Evolutionary conservation across 2,329 filamentous ascomycete genomes (phyloP), one percentile per base, ranked within the genome.

Genomic region (Diplocarpon mali): DNA sequence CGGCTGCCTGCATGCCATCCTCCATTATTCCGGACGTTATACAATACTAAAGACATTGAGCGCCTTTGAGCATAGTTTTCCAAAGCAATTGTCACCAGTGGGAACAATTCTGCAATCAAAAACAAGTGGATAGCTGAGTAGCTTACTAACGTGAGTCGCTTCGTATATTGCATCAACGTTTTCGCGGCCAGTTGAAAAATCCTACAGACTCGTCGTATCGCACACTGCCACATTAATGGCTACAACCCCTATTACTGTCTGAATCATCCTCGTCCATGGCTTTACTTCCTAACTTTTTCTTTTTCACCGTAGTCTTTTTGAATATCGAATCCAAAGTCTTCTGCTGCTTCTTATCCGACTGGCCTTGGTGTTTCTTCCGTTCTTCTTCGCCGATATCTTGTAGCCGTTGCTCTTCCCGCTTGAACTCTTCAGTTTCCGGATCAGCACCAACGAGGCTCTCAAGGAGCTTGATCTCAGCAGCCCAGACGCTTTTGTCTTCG

Each of bases 401-500:
- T 53, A 96, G 62, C 40, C 76, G 70, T 46, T 65, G 62, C 53
- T 87, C 86, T 42, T 85, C 65, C 11, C 68, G 63, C 53, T 65
- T 68, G 60, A 95, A 95, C 56, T 85, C 80, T 8, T 80, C 71
- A n/a, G 76, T 70, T 30, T 87, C 82, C 0, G 76, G 62, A 60
- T 95, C 83, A 76, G 89, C 86, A 7, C 81, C 90, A 34, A 95
- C 83, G 40, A 98, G 69, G 37, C 79, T 79, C 66, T 98, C 92
- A 5, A 98, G 73, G 52, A 96, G 69, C 68, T 95, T 95, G 65
- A 98, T 96, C 67, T 98, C 92, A 37, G 80, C 73, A 1, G 89
- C 88, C 89, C 90, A 96, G 13, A 95, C 73, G 42, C 76, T 70
- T 63, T 81, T 86, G 63, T 95, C 87, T 59, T 94, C 84, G 31